Conservation (phyloP, 169 alveolate genomes). For the Toxoplasma gondii region DNA sequence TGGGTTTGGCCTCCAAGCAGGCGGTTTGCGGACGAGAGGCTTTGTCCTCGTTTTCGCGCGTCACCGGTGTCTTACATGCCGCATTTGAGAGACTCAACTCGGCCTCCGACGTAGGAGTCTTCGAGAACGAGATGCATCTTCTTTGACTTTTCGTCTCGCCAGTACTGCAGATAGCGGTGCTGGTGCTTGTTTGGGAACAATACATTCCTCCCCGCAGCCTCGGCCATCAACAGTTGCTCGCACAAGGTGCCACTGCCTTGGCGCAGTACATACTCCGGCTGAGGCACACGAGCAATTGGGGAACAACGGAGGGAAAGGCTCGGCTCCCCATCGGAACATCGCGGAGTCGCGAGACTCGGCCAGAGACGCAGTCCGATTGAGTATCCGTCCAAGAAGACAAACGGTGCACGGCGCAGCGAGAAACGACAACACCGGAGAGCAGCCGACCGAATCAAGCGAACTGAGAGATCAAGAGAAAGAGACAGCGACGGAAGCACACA, state of each 20-base stretch:
- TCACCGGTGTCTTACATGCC: conserved; percentile 82
- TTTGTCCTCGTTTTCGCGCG: too few species aligned
- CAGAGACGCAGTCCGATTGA: neutral
- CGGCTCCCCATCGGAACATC: neutral
- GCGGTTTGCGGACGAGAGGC: too few species aligned
- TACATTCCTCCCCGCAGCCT: conserved; percentile 94
- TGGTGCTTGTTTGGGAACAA: conserved; percentile 96
- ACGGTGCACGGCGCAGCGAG: too few species aligned
- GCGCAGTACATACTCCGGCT: conserved; percentile 87
- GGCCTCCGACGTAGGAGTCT: conserved; percentile 95
- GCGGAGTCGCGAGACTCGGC: neutral
- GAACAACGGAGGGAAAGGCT: neutral
- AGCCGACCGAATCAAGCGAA: too few species aligned
- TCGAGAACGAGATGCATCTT: conserved; percentile 79
- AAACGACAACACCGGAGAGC: neutral
- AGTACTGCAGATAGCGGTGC: conserved; percentile 84
- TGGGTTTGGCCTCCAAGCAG: too few species aligned
- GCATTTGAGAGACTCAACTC: conserved; percentile 95
- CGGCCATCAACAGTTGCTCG: conserved; percentile 97
- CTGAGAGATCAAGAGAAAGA: too few species aligned
- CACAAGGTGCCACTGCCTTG: conserved; percentile 99
- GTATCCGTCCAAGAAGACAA: too few species aligned
- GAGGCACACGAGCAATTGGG: neutral
- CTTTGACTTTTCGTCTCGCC: conserved; percentile 73
- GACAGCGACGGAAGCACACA: too few species aligned